Base-by-base conservation (phyloP, 129 eudicot species). In the Chrysanthemum seticuspe region DNA sequence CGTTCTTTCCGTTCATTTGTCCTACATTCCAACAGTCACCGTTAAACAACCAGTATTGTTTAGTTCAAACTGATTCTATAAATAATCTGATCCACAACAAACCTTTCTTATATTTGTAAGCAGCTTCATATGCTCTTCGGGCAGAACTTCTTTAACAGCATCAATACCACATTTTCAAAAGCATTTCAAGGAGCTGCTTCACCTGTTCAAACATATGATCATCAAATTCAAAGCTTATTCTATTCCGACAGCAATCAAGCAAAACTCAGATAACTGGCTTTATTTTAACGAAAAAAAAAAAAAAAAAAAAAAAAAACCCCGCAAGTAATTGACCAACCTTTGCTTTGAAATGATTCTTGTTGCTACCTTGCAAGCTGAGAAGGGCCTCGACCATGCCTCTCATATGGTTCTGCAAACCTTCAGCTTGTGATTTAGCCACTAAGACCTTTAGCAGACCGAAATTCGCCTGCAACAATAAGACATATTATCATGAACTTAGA, bases 31-130 rank as follows among this genome's bases (percentile, higher is more conserved):
- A 69, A 31, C 48, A 62, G 34, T 70, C 48, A 76, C 54, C 6
- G 15, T 21, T 67, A 34, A 18, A 34, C 6, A 3, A 67, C 52
- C 45, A 7, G 44, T 27, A 18, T n/a, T 23, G 25, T 23, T 23
- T 23, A 23, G 25, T 23, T 23, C 25, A 23, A 23, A 23, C 25
- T 23, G 25, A 23, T 23, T 23, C 25, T 23, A 23, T 23, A 23
- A 23, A 23, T 23, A 23, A 23, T 0, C 25, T 23, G 25, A 23
- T 23, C 25, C 25, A 23, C 1, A 64, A 52, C 76, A 60, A 63
- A 94, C 97, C 97, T 94, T 94, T 78, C 99, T 79, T 70, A 94
- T 90, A 72, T 94, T 94, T 10, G 96, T 94, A 13, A 94, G 96
- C 57, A 94, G 96, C 81, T 94, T 94, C 91, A 86, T 86, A 77